Evolutionary conservation across 805 yeast species (phyloP), one percentile per base, ranked within the genome.

Genomic region (Torulaspora microellipsoides): DNA sequence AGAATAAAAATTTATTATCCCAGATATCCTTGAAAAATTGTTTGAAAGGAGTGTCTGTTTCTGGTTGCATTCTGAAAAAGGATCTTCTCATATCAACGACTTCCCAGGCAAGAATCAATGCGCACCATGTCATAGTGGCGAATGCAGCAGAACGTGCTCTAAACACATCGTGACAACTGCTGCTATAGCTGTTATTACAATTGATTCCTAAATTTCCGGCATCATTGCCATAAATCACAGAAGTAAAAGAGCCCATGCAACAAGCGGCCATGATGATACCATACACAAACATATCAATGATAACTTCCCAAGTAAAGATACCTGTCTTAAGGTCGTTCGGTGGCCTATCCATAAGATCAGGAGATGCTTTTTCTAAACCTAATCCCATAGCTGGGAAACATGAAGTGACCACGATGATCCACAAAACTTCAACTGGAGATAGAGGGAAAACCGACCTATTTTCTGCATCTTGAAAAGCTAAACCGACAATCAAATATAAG

Each of bases 331-430:
- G 79, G 39, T 81, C 76, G 65, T 98, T 80, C 38, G 99, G 99
- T 15, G 97, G 97, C 64, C 85, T 85, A 49, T 77, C 81, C 97
- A 91, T 90, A 35, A 91, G 93, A 61, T 85, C 95, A 46, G 85
- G 88, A 55, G 90, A 96, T 15, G 93, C 97, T 3, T 95, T 93
- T 67, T 91, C 99, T 31, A 93, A 95, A 48, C 99, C 99, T 37
- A 91, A 71, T 0, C 96, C 87, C 72, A 91, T 97, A 1, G 98
- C 98, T 2, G 99, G 99, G 31, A 97, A 97, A 8, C 98, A 97
- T 64, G 95, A 97, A 88, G 95, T 91, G 42, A 91, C 76, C 43
- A 91, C 93, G 64, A 91, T 91, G 61, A 91, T 87, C 97, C 98
- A 91, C 58, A 91, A 70, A 53, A 91, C 93, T 72, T 91, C 98